A percentile compares a stretch with the other conserved stretches of the same genome.
These are phyloP conservation scores for Flaveria linearis DNA, from an alignment of 129 eudicot genomes.

Conservation along the genomic window DNA sequence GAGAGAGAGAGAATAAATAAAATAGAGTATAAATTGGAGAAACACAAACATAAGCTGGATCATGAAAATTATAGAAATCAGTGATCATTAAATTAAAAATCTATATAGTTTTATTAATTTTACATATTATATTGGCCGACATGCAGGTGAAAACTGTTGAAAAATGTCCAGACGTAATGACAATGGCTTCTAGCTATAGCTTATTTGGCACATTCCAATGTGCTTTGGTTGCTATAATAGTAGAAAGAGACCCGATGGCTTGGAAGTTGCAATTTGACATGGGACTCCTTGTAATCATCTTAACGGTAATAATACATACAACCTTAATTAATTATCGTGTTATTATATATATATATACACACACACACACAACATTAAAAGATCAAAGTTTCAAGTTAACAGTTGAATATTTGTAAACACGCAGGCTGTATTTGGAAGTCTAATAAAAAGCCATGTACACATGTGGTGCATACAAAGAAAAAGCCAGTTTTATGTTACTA, in stretches of 20 bases:
- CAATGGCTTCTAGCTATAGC: slow-evolving; percentile 60
- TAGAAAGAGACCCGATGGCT: slow-evolving; percentile 65
- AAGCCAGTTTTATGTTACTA: slow-evolving; percentile 64
- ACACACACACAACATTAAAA: background rate
- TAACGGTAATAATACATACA: slow-evolving; percentile 47
- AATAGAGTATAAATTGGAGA: too few species aligned
- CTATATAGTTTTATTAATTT: too few species aligned
- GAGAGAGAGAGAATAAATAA: too few species aligned
- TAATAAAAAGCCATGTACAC: slow-evolving; percentile 56
- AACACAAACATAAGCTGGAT: too few species aligned
- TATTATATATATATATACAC: background rate
- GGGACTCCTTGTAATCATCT: slow-evolving; percentile 61
- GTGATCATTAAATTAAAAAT: too few species aligned
- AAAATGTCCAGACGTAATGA: slow-evolving; percentile 61
- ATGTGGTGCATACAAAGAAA: slow-evolving; percentile 66
- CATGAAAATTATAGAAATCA: too few species aligned
- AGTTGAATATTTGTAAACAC: background rate
- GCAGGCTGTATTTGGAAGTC: slow-evolving; percentile 68
- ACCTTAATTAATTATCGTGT: background rate
- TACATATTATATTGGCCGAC: background rate
- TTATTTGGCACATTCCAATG: slow-evolving; percentile 72
- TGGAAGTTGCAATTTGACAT: slow-evolving; percentile 68
- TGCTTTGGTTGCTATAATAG: slow-evolving; percentile 40
- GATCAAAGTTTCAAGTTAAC: too few species aligned
- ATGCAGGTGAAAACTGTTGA: slow-evolving; percentile 55